Percentiles rank a stretch among this genome's conserved stretches.
phyloP scores from a whole-genome alignment of 1,139 yeast genomes.

The Suhomyces coccinellae region DNA sequence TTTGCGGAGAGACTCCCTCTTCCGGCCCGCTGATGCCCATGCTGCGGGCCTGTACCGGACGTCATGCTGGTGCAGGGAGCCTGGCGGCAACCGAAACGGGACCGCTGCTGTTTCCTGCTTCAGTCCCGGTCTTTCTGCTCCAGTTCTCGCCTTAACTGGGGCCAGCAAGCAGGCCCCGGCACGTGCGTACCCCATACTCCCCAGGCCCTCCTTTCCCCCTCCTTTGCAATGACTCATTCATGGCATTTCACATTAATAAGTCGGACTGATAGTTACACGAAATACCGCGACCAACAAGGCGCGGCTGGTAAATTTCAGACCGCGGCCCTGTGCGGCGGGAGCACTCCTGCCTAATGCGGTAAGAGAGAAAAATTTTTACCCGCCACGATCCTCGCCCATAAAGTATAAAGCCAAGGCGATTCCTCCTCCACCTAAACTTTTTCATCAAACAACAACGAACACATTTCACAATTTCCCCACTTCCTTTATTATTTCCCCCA shows the following conservation, averaged over 20 bases:
- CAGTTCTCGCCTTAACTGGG: not conserved
- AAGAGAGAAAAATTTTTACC: slow-evolving; percentile 15
- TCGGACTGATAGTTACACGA: slow-evolving; percentile 8
- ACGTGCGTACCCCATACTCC: no score
- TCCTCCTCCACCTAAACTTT: slow-evolving; percentile 4
- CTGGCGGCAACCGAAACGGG: no score
- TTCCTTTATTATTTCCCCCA: slow-evolving; percentile 10
- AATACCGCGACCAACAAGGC: no score
- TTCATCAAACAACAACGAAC: slow-evolving; percentile 1
- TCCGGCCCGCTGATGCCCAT: not conserved
- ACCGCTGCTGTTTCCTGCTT: no score
- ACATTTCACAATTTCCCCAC: slow-evolving; percentile 1
- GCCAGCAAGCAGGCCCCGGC: not conserved
- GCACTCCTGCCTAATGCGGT: slow-evolving; percentile 7
- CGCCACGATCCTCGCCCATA: slow-evolving; percentile 4
- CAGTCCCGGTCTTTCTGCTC: no score
- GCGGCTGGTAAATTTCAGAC: slow-evolving; percentile 8
- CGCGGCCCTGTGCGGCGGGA: not conserved
- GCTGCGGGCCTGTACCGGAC: slow-evolving; percentile 6
- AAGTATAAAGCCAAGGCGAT: slow-evolving; percentile 11
- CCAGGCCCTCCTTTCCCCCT: no score
- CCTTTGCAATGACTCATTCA: slow-evolving; percentile 7
- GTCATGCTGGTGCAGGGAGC: not conserved
- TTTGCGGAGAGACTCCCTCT: not conserved
- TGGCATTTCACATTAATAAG: slow-evolving; percentile 8